phyloP scores from a whole-genome alignment of 306 rosid genomes.

The Fragaria ananassa region DNA sequence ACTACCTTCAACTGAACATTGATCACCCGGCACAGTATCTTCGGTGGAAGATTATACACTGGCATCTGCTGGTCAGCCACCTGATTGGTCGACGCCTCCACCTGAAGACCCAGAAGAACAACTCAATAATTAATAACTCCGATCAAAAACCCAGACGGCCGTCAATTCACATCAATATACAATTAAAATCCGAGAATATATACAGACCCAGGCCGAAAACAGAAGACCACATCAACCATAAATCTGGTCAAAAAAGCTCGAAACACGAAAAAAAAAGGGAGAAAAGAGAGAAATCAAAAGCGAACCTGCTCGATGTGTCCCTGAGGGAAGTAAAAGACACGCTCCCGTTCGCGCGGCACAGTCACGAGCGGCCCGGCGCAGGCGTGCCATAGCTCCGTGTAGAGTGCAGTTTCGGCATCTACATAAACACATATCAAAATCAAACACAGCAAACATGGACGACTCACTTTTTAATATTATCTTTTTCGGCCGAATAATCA shows the following conservation, averaged over 20 bases:
- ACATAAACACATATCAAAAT: slow-evolving; percentile 12
- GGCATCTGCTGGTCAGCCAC: slow-evolving; percentile 93
- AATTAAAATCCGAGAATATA: background rate
- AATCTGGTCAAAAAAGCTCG: background rate
- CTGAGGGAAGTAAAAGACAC: slow-evolving; percentile 93
- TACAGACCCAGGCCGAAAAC: background rate
- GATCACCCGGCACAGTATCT: slow-evolving; percentile 84
- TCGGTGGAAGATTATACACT: slow-evolving; percentile 61
- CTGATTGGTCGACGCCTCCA: slow-evolving; percentile 96
- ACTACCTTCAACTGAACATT: slow-evolving; percentile 75
- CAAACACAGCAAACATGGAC: slow-evolving; percentile 8
- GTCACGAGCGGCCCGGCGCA: slow-evolving; percentile 97
- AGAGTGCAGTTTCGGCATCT: slow-evolving; percentile 80
- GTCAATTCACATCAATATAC: background rate
- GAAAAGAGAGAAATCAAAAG: background rate
- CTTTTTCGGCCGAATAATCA: background rate
- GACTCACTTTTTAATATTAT: background rate
- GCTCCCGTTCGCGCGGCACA: slow-evolving; percentile 72
- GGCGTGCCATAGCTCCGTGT: slow-evolving; percentile 93
- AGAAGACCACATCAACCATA: background rate
- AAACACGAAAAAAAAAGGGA: background rate
- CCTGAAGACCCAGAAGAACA: slow-evolving; percentile 43
- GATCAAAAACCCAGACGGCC: background rate
- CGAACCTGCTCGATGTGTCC: slow-evolving; percentile 94
- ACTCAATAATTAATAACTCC: background rate